Conservation (phyloP, 495 filamentous ascomycete species). For the Aspergillus saccharolyticus region DNA sequence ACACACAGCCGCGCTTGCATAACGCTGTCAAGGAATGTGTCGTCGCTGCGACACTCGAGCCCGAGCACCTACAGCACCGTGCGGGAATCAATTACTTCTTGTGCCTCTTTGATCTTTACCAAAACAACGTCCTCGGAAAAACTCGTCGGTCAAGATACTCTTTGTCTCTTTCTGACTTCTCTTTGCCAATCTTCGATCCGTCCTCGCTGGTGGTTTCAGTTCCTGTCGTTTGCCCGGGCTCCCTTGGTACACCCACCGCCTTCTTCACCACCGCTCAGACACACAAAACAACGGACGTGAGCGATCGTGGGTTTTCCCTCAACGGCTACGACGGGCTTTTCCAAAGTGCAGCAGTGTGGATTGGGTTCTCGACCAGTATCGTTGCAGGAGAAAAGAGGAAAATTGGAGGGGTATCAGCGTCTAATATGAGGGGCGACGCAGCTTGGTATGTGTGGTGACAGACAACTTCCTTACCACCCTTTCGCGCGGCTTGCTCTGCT, state of each 20-base stretch:
- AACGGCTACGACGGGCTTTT: background rate
- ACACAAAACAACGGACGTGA: conserved; percentile 2
- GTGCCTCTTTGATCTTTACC: conserved; percentile 5
- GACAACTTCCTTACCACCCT: conserved; percentile 5
- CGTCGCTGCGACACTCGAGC: conserved; percentile 19
- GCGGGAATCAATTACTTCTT: conserved; percentile 14
- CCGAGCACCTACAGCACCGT: conserved; percentile 22
- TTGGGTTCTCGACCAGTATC: background rate
- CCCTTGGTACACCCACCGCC: conserved; percentile 6
- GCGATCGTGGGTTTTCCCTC: conserved; percentile 1
- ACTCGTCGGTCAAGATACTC: background rate
- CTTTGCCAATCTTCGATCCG: background rate
- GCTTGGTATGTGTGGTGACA: conserved; percentile 20
- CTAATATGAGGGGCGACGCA: conserved; percentile 19
- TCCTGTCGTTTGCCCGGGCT: background rate
- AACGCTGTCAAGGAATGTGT: conserved; percentile 27
- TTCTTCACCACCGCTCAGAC: conserved; percentile 2
- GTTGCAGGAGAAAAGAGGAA: background rate
- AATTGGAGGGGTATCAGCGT: conserved; percentile 5
- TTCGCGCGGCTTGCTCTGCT: background rate
- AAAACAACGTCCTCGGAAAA: conserved; percentile 5
- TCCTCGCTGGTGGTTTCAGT: conserved; percentile 3
- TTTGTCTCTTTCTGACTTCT: conserved; percentile 4
- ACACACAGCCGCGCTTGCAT: conserved; percentile 31
- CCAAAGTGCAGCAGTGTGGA: background rate